These are phyloP conservation scores for Tulasnella calospora DNA, from an alignment of 768 basidiomycete genomes.

Conservation along the genomic window DNA sequence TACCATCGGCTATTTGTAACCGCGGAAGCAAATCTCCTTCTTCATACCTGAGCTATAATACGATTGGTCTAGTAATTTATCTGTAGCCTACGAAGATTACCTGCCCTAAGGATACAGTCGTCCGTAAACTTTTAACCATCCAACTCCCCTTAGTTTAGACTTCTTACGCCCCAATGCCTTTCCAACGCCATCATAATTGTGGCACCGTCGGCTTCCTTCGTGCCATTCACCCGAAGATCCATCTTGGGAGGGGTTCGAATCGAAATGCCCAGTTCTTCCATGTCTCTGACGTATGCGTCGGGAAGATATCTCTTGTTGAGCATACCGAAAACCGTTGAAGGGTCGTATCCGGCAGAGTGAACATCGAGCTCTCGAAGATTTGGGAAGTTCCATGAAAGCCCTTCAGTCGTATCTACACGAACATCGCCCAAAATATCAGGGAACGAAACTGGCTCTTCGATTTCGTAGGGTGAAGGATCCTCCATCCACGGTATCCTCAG, in stretches of 20 bases:
- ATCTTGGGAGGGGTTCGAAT: neutral
- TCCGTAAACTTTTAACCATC: neutral
- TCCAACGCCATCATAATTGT: neutral
- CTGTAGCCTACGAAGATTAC: too few species aligned
- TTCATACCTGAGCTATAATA: too few species aligned
- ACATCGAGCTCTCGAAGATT: neutral
- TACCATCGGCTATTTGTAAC: slow-evolving; percentile 6
- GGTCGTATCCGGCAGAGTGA: neutral
- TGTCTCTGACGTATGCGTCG: neutral
- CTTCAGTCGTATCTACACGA: neutral
- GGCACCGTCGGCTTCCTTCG: neutral
- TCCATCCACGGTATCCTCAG: too few species aligned
- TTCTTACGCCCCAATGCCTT: neutral
- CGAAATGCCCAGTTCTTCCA: neutral
- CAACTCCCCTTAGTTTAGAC: neutral
- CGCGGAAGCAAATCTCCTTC: too few species aligned
- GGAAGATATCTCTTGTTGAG: neutral
- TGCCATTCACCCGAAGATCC: neutral
- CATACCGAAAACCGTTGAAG: neutral
- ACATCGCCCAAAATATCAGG: neutral
- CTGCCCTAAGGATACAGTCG: too few species aligned
- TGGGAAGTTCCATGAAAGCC: neutral
- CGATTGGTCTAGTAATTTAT: too few species aligned
- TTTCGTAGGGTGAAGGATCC: too few species aligned
- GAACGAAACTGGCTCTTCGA: too few species aligned